Base-by-base conservation (phyloP, 2,329 filamentous ascomycete genomes). In the Colletotrichum musicola region DNA sequence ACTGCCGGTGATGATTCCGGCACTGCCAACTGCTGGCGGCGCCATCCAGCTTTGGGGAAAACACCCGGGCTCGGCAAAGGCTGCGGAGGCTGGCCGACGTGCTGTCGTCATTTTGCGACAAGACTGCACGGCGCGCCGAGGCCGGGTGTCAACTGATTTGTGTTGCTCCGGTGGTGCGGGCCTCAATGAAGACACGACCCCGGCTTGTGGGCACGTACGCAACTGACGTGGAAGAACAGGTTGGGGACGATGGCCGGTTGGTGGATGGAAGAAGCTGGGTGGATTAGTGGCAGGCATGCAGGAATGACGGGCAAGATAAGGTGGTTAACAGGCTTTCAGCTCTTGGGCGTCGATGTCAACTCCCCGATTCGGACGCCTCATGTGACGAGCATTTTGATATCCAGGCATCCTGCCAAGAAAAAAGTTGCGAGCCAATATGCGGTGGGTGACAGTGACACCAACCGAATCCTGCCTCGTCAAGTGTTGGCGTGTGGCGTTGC, bases 321-420 rank as follows among this genome's bases (percentile, higher is more conserved):
- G 30, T 35, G 30, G 40, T 63, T 16, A 51, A 49, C 59, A 64
- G 54, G 53, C 18, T 55, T 64, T 22, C n/a, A n/a, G 35, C 49
- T n/a, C 30, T 40, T 44, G 20, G 25, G 35, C 61, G 7, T 9
- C 30, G 30, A 35, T 35, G 10, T 35, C 53, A 64, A 44, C 59
- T 64, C 46, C 64, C 60, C 35, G 18, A 51, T 64, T 46, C 16
- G 54, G 54, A 58, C 53, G 42, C 14, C 54, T 64, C 54, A 59
- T 47, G 53, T 50, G 61, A 68, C 14, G 42, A 46, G 4, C 38
- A 35, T 18, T 47, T 42, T 46, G 38, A 38, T 64, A 40, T 46
- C 51, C 16, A 27, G 35, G 25, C 30, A 50, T 42, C 54, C 12
- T 67, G 64, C 51, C 60, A 67, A 58, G 51, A 30, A 46, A 57